phyloP scores from a whole-genome alignment of 345 rosid genomes.

The Fremontodendron californicum region DNA sequence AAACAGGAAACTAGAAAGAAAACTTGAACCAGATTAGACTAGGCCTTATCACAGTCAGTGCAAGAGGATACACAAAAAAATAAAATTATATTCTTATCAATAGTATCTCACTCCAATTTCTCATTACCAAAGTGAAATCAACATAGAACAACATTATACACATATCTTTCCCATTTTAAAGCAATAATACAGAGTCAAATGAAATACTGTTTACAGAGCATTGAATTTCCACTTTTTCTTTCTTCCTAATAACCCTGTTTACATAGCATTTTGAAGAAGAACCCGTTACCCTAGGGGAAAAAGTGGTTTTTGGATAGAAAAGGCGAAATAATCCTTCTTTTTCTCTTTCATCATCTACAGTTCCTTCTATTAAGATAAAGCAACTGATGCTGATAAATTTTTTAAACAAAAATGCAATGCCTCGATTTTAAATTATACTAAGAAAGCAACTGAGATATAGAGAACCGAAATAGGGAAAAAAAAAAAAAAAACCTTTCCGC shows the following conservation, averaged over 20 bases:
- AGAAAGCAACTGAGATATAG: background rate
- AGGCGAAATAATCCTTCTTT: background rate
- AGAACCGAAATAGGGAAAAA: background rate
- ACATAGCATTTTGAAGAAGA: background rate
- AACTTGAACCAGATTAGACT: background rate
- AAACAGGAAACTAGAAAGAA: background rate
- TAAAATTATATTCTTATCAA: background rate
- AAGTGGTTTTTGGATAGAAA: background rate
- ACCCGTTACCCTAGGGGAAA: background rate
- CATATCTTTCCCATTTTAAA: background rate
- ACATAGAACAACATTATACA: background rate
- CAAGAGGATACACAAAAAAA: background rate
- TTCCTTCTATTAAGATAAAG: background rate
- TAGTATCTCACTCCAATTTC: background rate
- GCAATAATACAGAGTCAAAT: background rate
- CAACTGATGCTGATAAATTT: background rate
- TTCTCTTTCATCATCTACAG: background rate
- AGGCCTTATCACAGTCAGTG: background rate
- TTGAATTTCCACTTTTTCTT: background rate
- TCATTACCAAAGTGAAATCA: background rate
- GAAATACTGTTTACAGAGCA: background rate
- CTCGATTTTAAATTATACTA: background rate
- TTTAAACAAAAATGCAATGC: background rate
- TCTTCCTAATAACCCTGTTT: background rate
- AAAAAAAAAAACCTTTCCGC: slow-evolving; percentile 71